Evolutionary conservation across 345 rosid species (phyloP), one percentile per base, ranked within the genome.

Genomic region (Moringa oleifera): DNA sequence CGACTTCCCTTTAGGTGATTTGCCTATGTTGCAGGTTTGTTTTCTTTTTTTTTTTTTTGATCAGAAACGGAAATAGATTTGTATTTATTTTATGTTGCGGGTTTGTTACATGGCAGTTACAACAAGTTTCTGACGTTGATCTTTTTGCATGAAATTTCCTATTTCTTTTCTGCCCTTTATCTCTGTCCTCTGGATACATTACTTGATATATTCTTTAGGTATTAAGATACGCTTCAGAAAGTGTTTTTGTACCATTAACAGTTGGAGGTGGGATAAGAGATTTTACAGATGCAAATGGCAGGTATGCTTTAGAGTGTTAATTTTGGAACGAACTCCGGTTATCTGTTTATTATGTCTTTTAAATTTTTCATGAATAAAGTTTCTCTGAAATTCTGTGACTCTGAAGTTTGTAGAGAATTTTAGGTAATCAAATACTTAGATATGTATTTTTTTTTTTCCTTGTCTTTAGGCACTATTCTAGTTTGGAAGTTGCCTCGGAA

Each of bases 1-100:
- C 0, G 95, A 89, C 79, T 95, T 91, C 68, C 99, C 97, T 46
- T 66, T 95, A 53, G 97, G 97, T 2, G 97, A 95, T 76, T 74
- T 95, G 82, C 99, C 97, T 15, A 95, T 95, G 99, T 62, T 91
- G 70, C 88, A 95, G 96, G 96, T 95, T n/a, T n/a, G n/a, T n/a
- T n/a, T n/a, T n/a, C n/a, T n/a, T n/a, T n/a, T n/a, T n/a, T n/a
- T n/a, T n/a, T n/a, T n/a, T n/a, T n/a, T n/a, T n/a, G n/a, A n/a
- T n/a, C n/a, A n/a, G n/a, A n/a, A n/a, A n/a, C n/a, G n/a, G n/a
- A n/a, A n/a, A n/a, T n/a, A n/a, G n/a, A n/a, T n/a, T n/a, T n/a
- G n/a, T n/a, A n/a, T n/a, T n/a, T n/a, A n/a, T n/a, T n/a, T n/a
- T 15, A 95, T 95, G 99, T 62, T 91, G 70, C 88, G 91, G 96